Base-by-base conservation (phyloP, 2,329 filamentous ascomycete species). In the Pseudogymnoascus sp. region DNA sequence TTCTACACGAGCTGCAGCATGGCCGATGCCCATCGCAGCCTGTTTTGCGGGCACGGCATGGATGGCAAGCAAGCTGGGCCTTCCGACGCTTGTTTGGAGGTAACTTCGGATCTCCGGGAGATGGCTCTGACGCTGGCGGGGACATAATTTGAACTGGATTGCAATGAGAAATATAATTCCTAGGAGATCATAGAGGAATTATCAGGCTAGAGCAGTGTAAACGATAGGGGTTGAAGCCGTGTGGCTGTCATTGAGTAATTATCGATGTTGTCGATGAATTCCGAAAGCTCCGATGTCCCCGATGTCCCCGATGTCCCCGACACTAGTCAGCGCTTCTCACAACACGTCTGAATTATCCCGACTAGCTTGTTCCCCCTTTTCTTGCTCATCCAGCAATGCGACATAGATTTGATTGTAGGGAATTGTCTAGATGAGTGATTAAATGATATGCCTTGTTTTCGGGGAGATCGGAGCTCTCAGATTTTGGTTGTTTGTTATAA, bases 21-120 rank as follows among this genome's bases (percentile, higher is more conserved):
- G 65, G 65, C 11, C 60, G 33, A 22, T 36, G 36, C n/a, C 65
- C 64, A 61, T 65, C 62, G 22, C 65, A 66, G n/a, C 62, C 52
- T 12, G 63, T 64, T 41, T 66, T 66, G 22, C 63, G 60, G 16
- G 60, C 55, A 33, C 65, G 62, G 45, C 65, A 66, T 9, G 59
- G 45, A 36, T 61, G 60, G 35, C 64, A 65, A 23, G 65, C 65
- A 42, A 66, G 59, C 19, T 60, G 65, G n/a, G 63, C 64, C 16
- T 60, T 65, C 39, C 64, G 62, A 39, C 38, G 38, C 38, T 55
- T 28, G 49, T 55, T 33, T n/a, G 30, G 49, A 39, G n/a, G 38
- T 39, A 39, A 16, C 38, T 39, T 55, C 23, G 30, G 49, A 28
- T 55, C 49, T 55, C 49, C 14, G 23, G 30, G 49, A 28, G 49